These are phyloP conservation scores for Salmacisia buchloeana DNA, from an alignment of 1,284 basidiomycete species.

Conservation along the genomic window DNA sequence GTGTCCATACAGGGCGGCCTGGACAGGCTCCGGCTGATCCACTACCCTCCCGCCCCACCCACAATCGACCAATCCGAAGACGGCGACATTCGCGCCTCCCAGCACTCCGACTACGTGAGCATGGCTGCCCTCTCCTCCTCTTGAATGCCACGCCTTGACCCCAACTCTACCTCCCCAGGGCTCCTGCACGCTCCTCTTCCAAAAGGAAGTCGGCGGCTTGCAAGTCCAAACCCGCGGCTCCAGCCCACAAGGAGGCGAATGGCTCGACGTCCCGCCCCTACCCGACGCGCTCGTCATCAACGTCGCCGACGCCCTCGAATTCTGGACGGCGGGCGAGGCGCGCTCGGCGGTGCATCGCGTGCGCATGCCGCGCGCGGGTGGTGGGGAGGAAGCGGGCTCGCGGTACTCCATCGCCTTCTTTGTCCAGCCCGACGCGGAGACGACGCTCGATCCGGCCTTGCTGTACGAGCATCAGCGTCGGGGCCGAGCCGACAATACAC, in stretches of 20 bases:
- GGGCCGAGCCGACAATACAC: neutral
- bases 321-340: conserved; percentile 34
- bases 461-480: neutral
- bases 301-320: conserved; percentile 67
- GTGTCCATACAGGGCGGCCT: conserved; percentile 20
- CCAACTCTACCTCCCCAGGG: conserved; percentile 51
- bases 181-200: conserved; percentile 74
- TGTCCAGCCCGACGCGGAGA: conserved; percentile 35
- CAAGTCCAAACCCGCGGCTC: conserved; percentile 57
- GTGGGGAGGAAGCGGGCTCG: conserved; percentile 21
- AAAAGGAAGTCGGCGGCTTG: conserved; percentile 75
- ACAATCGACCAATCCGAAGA: neutral
- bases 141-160: neutral
- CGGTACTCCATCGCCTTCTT: conserved; percentile 40
- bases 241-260: conserved; percentile 50
- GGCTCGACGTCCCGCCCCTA: conserved; percentile 69
- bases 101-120: conserved; percentile 59
- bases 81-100: conserved; percentile 31
- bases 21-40: conserved; percentile 37
- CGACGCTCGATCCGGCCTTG: conserved; percentile 19
- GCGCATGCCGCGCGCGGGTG: conserved; percentile 24
- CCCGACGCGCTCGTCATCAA: conserved; percentile 76
- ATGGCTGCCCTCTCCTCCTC: neutral
- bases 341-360: conserved; percentile 39
- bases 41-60: conserved; percentile 31